Conservation (phyloP, 352 stramenopile species). For the Bremia lactucae region DNA sequence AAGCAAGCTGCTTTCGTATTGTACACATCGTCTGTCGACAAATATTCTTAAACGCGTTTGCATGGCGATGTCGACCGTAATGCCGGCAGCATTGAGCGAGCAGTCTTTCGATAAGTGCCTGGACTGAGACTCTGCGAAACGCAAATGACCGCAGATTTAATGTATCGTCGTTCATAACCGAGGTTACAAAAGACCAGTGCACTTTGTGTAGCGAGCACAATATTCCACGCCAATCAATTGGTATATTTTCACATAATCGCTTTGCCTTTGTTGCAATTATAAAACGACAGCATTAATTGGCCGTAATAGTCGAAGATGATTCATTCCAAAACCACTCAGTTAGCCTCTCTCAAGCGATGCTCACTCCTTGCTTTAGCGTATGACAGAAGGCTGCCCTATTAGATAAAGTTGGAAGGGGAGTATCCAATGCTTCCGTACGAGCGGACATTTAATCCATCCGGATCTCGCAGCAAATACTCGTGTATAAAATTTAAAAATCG, state of each 20-base stretch:
- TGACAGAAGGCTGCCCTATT: not conserved
- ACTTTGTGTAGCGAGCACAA: no score
- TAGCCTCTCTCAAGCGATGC: no score
- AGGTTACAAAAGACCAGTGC: constrained; percentile 16
- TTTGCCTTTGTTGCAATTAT: no score
- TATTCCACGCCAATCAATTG: no score
- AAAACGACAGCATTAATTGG: no score
- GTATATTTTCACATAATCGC: no score
- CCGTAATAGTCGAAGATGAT: no score
- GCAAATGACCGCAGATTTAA: constrained; percentile 25
- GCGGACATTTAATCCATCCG: constrained; percentile 38
- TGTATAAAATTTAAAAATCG: constrained; percentile 83
- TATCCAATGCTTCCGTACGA: constrained; percentile 66
- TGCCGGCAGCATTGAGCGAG: constrained; percentile 8
- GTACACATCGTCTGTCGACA: constrained; percentile 28
- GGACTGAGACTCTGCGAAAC: constrained; percentile 14
- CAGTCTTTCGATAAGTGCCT: constrained; percentile 16
- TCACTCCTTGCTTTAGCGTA: no score
- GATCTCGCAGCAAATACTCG: constrained; percentile 64
- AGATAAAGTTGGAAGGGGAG: constrained; percentile 19
- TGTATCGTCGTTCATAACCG: constrained; percentile 11
- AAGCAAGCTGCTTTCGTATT: constrained; percentile 15
- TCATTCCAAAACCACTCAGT: no score
- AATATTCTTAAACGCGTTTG: constrained; percentile 6
- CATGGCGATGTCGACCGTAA: not conserved